Evolutionary conservation across 176 grass and related monocot species (phyloP).

Genomic region (Panicum miliaceum): DNA sequence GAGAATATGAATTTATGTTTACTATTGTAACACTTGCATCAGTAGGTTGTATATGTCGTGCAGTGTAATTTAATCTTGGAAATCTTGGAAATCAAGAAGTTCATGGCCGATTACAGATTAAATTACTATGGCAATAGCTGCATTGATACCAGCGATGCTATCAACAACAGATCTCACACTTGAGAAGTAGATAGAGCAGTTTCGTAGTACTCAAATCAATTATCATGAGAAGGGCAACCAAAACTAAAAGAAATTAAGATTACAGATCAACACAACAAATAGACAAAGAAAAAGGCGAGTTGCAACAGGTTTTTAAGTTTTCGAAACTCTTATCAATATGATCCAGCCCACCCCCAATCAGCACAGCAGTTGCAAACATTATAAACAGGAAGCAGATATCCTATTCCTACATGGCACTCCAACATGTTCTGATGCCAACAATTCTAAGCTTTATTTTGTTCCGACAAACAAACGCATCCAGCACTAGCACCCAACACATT

Average conservation of each 20-base stretch:
- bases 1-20: neutral
- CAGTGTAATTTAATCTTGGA: neutral
- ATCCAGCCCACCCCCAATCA: neutral
- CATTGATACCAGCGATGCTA: neutral
- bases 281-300: neutral
- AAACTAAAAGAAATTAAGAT: neutral
- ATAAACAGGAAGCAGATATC: conserved; percentile 32
- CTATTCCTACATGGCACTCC: conserved; percentile 7
- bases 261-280: neutral
- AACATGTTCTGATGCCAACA: conserved; percentile 6
- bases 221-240: neutral
- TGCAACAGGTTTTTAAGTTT: neutral
- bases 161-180: neutral
- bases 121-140: neutral
- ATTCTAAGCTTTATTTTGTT: conserved; percentile 54
- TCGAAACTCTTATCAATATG: neutral
- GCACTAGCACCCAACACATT: conserved; percentile 41
- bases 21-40: neutral
- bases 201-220: neutral
- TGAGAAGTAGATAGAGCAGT: neutral
- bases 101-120: neutral
- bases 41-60: neutral
- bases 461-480: conserved; percentile 41
- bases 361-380: neutral
- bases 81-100: neutral